Percentiles rank a stretch among this genome's conserved stretches.
These are phyloP conservation scores for Talaromyces sp. DNA, from an alignment of 2,329 filamentous ascomycete species.

Conservation along the genomic window DNA sequence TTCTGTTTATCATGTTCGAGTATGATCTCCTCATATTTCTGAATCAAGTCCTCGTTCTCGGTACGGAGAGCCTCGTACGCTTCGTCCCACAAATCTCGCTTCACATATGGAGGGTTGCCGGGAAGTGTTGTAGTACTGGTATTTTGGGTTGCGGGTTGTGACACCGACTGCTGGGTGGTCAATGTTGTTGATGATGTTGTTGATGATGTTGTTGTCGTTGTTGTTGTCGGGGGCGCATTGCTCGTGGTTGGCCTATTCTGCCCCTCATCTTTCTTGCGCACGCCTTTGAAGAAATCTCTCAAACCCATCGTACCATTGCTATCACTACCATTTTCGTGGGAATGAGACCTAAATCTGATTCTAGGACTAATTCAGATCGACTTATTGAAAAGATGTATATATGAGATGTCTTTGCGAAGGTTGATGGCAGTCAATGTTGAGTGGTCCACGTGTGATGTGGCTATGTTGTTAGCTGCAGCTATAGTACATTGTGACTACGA, in stretches of 20 bases:
- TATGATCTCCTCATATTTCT: constrained; percentile 1
- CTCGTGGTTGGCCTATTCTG: background rate
- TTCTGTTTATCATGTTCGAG: background rate
- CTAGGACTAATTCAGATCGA: background rate
- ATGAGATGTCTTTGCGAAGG: too few species aligned
- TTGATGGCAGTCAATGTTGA: background rate
- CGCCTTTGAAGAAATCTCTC: background rate
- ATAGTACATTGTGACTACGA: background rate
- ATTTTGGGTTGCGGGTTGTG: background rate
- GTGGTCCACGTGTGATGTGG: background rate
- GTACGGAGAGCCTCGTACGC: background rate
- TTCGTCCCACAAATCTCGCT: background rate
- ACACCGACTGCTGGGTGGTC: background rate
- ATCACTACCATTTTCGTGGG: background rate
- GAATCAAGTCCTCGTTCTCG: background rate
- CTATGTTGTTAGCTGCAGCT: background rate
- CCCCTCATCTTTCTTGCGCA: constrained; percentile 3
- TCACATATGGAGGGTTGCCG: background rate
- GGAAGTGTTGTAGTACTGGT: background rate
- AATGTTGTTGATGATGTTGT: background rate
- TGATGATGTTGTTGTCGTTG: background rate
- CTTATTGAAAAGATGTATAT: background rate
- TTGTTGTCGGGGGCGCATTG: background rate
- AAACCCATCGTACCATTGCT: background rate
- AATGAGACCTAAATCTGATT: background rate